Percentiles rank a stretch among this genome's conserved stretches.
phyloP scores from a whole-genome alignment of 2,329 filamentous ascomycete species.

The Gliomastix tumulicola region DNA sequence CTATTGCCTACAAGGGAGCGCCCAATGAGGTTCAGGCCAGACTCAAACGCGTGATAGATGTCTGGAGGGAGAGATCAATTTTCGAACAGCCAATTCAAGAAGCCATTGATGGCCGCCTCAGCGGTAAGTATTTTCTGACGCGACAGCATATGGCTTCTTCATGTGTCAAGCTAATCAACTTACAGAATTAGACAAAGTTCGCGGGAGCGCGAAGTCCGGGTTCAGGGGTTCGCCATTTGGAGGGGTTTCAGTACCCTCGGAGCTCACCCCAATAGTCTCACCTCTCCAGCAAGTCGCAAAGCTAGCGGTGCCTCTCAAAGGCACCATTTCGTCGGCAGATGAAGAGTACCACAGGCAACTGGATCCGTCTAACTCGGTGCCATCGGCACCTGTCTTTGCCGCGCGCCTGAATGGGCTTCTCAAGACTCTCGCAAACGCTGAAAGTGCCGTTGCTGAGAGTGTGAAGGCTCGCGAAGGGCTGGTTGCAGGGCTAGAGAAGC shows the following conservation, averaged over 20 bases:
- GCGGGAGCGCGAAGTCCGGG: conserved; percentile 42
- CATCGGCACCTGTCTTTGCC: conserved; percentile 84
- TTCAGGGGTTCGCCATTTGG: conserved; percentile 54
- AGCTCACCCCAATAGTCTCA: conserved; percentile 69
- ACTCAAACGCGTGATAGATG: conserved; percentile 81
- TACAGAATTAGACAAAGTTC: conserved; percentile 56
- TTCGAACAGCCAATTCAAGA: conserved; percentile 77
- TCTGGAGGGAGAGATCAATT: conserved; percentile 82
- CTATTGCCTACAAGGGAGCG: conserved; percentile 85
- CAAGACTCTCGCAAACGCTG: conserved; percentile 80
- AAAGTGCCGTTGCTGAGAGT: conserved; percentile 81
- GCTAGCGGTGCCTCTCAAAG: conserved; percentile 59
- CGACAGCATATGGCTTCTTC: too few relatives aligned
- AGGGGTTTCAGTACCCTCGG: conserved; percentile 64
- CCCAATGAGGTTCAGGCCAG: conserved; percentile 82
- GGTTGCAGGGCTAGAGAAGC: conserved; percentile 73
- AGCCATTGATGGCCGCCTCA: conserved; percentile 71
- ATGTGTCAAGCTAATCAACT: conserved; percentile 11
- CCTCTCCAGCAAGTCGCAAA: conserved; percentile 71
- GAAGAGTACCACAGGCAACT: conserved; percentile 80
- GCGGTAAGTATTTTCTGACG: too few relatives aligned
- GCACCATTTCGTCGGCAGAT: conserved; percentile 62
- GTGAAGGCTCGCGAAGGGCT: conserved; percentile 78
- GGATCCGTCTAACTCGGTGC: conserved; percentile 59
- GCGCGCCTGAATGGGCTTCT: conserved; percentile 84